Percentiles rank a stretch among this genome's conserved stretches.
These are phyloP conservation scores for Sugiyamaella boreocaroliniensis DNA, from an alignment of 805 yeast species.

Conservation along the genomic window DNA sequence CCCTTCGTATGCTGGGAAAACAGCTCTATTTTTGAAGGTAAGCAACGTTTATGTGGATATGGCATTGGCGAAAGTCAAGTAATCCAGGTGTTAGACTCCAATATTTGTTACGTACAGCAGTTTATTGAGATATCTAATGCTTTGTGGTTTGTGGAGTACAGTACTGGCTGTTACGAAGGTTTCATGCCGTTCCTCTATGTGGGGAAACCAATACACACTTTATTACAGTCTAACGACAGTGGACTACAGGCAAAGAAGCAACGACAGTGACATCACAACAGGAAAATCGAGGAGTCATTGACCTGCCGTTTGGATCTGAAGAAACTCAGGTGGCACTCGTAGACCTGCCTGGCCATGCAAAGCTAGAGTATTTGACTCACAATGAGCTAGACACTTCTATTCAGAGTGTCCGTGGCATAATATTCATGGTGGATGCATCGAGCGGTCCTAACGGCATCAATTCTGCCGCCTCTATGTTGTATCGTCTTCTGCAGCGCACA, in stretches of 20 bases:
- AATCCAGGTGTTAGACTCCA: too few species aligned
- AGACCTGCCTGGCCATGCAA: slow-evolving; percentile 87
- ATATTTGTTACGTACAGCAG: too few species aligned
- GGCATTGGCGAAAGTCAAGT: too few species aligned
- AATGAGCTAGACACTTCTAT: slow-evolving; percentile 30
- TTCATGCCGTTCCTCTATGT: too few species aligned
- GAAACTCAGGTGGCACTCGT: slow-evolving; percentile 43
- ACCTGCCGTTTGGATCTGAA: slow-evolving; percentile 36
- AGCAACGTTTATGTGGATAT: not conserved
- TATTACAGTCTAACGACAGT: slow-evolving; percentile 7
- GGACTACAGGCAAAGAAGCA: slow-evolving; percentile 28
- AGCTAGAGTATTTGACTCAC: slow-evolving; percentile 54
- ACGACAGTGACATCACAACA: slow-evolving; percentile 49
- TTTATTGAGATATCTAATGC: too few species aligned
- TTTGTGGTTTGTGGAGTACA: too few species aligned
- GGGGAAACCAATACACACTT: too few species aligned
- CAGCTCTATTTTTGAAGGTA: slow-evolving; percentile 41
- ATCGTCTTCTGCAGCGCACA: slow-evolving; percentile 52
- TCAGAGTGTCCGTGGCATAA: slow-evolving; percentile 51
- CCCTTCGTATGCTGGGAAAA: slow-evolving; percentile 60
- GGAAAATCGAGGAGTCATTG: slow-evolving; percentile 35
- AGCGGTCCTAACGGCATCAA: slow-evolving; percentile 42
- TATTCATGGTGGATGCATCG: slow-evolving; percentile 75
- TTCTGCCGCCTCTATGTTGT: slow-evolving; percentile 52
- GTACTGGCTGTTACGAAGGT: too few species aligned